Evolutionary conservation across 306 rosid species (phyloP).

Genomic region (Vigna mungo): DNA sequence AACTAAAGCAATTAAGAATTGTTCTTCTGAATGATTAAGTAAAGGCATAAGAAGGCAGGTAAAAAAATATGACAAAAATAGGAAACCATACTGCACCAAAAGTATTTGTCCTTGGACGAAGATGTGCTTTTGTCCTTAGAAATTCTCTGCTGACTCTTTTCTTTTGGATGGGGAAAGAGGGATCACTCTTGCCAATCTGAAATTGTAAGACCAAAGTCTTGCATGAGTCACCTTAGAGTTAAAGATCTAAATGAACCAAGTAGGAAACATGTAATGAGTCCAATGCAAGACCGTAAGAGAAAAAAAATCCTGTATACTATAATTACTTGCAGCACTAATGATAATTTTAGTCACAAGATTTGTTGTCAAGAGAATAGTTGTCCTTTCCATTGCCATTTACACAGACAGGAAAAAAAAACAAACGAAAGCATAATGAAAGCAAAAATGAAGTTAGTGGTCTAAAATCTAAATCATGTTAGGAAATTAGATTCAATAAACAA

Average conservation of each 20-base stretch:
- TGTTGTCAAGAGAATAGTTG: constrained; percentile 10
- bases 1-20: constrained; percentile 16
- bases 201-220: constrained; percentile 28
- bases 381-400: constrained; percentile 6
- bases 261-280: constrained; percentile 14
- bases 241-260: constrained; percentile 32
- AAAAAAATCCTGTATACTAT: constrained; percentile 19
- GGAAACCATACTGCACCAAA: constrained; percentile 87
- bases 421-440: not conserved
- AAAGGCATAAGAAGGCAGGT: constrained; percentile 15
- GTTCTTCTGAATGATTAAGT: constrained; percentile 29
- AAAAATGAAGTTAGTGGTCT: not conserved
- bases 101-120: constrained; percentile 93
- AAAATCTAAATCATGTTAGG: no score
- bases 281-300: not conserved
- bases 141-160: constrained; percentile 89
- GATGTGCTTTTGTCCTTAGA: constrained; percentile 97
- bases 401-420: constrained; percentile 13
- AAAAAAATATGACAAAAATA: constrained; percentile 39
- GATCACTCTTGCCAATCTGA: constrained; percentile 91
- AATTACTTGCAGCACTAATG: constrained; percentile 4
- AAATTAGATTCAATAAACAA: no score
- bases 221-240: constrained; percentile 30
- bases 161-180: constrained; percentile 96
- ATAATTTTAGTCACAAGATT: constrained; percentile 1